phyloP scores from a whole-genome alignment of 2,329 filamentous ascomycete genomes.

The Eutypa lata region DNA sequence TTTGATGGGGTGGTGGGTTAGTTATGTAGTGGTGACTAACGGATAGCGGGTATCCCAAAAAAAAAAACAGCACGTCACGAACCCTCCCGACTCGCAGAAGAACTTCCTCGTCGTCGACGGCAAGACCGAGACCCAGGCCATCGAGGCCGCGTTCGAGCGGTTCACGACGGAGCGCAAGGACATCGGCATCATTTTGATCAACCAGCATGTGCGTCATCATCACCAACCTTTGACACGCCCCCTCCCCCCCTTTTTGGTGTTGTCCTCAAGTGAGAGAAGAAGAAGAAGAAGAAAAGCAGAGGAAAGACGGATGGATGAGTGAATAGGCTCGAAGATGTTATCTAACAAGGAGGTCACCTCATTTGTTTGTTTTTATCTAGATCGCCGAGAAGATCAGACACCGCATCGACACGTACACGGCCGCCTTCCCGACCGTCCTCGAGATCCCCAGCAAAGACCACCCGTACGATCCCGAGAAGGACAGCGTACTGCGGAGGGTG shows the following conservation, averaged over 20 bases:
- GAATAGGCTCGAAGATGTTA: too few relatives aligned
- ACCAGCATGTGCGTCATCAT: conserved; percentile 75
- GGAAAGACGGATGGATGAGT: too few relatives aligned
- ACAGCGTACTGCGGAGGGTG: conserved; percentile 91
- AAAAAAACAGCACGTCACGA: conserved; percentile 73
- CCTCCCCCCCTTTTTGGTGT: background rate
- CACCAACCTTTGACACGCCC: background rate
- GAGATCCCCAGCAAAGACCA: conserved; percentile 99
- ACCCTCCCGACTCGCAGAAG: conserved; percentile 84
- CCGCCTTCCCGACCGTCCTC: conserved; percentile 91
- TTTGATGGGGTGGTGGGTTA: too few relatives aligned
- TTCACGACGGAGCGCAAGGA: conserved; percentile 92
- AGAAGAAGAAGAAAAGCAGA: background rate
- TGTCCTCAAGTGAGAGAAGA: background rate
- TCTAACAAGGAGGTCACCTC: too few relatives aligned
- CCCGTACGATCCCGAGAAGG: conserved; percentile 97
- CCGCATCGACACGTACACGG: conserved; percentile 85
- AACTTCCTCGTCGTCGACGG: conserved; percentile 96
- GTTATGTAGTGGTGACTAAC: too few relatives aligned
- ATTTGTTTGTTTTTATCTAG: conserved; percentile 41
- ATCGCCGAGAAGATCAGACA: conserved; percentile 91
- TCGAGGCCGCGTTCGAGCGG: conserved; percentile 84
- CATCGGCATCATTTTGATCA: conserved; percentile 94
- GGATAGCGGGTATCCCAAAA: too few relatives aligned
- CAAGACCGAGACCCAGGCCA: conserved; percentile 85